Evolutionary conservation across 2,329 filamentous ascomycete species (phyloP), one percentile per base, ranked within the genome.

Genomic region (Neofusicoccum ribis): DNA sequence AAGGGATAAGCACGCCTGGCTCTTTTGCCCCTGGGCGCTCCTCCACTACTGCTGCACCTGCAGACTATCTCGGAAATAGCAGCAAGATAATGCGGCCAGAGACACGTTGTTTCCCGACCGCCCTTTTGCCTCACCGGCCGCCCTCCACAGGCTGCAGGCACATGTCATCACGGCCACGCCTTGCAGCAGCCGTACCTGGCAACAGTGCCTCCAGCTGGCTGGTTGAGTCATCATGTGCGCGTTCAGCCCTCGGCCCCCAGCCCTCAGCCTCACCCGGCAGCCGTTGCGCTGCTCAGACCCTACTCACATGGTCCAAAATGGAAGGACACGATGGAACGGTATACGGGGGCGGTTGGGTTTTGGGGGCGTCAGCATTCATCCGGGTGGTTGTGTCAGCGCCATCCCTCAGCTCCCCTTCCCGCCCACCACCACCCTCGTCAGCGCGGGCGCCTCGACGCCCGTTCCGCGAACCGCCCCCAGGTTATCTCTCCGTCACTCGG

Each of bases 261-360:
- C 52, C 39, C 43, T 20, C 20, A 39, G 37, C 37, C 37, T 15
- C 27, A 36, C 5, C 17, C 36, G 15, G 20, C 36, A 3, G n/a
- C 51, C 34, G 17, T 41, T 15, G 36, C 27, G 37, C 51, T 23
- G 15, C 51, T 56, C 37, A 27, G 17, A 7, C 9, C 27, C 7
- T 46, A 27, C 41, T 47, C 54, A 47, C 41, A 47, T 59, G 54
- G 23, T 60, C 56, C 14, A 37, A 49, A 60, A 37, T 47, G 56
- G 56, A 60, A 60, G 56, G 56, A 60, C 56, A 60, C 43, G 43
- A 60, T 60, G 56, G 56, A 36, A 60, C 56, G 14, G 52, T 58
- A 23, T 31, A 27, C 39, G 17, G 52, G 20, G 54, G 41, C 9
- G 27, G 41, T 59, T 59, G 54, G 41, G n/a, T 11, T 34, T 34